Conservation (phyloP, 768 basidiomycete species). For the Collybiopsis luxurians region DNA sequence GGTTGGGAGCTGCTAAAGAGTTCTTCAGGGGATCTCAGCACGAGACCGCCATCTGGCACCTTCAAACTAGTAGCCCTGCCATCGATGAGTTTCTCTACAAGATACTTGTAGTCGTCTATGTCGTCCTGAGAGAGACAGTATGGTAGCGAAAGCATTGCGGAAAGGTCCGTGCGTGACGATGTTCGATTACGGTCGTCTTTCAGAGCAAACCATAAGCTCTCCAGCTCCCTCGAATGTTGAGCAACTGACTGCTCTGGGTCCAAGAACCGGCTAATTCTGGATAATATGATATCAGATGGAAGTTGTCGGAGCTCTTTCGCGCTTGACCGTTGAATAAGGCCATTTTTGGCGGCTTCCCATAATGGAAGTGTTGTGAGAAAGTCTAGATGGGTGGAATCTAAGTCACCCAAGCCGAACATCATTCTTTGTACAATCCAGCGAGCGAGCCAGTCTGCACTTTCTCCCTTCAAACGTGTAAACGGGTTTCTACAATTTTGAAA, state of each 20-base stretch:
- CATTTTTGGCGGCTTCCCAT: not conserved
- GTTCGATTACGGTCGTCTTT: not conserved
- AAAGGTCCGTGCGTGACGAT: not conserved
- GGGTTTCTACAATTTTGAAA: not conserved
- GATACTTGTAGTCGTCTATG: not conserved
- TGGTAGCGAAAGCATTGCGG: not conserved
- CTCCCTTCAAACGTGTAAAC: not conserved
- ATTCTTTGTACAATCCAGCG: not conserved
- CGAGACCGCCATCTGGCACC: conserved; percentile 3
- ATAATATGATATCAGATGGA: not conserved
- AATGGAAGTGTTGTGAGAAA: not conserved
- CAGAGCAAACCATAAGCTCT: not conserved
- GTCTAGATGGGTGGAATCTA: not conserved
- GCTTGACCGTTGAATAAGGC: not conserved
- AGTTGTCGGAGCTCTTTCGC: not conserved
- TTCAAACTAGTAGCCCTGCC: not conserved
- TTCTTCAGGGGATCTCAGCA: not conserved
- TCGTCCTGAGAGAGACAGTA: not conserved
- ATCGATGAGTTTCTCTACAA: not conserved
- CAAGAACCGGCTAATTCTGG: not conserved
- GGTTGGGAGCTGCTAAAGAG: not conserved
- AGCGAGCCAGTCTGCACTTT: not conserved
- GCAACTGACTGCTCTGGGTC: not conserved
- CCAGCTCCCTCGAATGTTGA: not conserved
- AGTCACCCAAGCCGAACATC: not conserved